Evolutionary conservation across 768 basidiomycete species (phyloP).

Genomic region (Lactarius sanguifluus): DNA sequence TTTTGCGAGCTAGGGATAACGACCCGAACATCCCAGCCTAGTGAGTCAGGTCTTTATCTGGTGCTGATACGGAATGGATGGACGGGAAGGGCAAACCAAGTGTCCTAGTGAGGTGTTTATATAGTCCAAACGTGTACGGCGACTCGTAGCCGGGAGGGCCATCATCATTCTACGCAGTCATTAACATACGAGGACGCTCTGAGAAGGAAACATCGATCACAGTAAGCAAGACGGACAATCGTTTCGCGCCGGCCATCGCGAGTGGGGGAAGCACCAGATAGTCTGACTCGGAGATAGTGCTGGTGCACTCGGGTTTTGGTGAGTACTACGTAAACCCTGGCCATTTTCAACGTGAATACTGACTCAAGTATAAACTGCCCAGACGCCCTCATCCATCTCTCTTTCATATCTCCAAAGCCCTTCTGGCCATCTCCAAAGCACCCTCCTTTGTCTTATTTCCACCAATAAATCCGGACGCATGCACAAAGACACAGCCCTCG

Average conservation of each 20-base stretch:
- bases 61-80: neutral
- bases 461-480: constrained; percentile 96
- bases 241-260: constrained; percentile 32
- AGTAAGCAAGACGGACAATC: constrained; percentile 44
- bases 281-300: neutral
- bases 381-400: neutral
- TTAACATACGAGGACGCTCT: constrained; percentile 10
- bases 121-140: constrained; percentile 74
- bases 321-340: neutral
- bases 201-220: constrained; percentile 31
- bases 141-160: constrained; percentile 74
- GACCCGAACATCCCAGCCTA: constrained; percentile 79
- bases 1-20: constrained; percentile 80
- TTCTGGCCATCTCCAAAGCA: constrained; percentile 73
- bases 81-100: constrained; percentile 49
- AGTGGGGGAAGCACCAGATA: neutral
- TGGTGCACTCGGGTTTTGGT: neutral
- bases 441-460: constrained; percentile 92
- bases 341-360: neutral
- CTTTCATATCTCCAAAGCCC: constrained; percentile 48
- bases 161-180: constrained; percentile 68
- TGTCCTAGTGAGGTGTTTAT: constrained; percentile 53
- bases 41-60: constrained; percentile 16
- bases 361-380: neutral
- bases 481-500: constrained; percentile 85